Conservation (phyloP, 169 alveolate genomes). For the Neospora caninum region DNA sequence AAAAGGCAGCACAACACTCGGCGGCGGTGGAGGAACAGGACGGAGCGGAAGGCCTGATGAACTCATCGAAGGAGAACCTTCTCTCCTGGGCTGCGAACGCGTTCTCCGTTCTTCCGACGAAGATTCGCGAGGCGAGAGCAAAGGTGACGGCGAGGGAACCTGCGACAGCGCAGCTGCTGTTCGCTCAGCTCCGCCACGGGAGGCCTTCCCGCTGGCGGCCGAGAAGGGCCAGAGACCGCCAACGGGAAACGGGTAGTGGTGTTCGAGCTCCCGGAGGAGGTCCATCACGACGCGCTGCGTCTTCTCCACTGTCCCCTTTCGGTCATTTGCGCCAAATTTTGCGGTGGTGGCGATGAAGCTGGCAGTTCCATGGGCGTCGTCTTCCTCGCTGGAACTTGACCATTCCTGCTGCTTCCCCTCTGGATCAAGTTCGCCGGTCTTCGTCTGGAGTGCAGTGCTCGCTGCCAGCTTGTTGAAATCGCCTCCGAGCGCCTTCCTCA, state of each 20-base stretch:
- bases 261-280: neutral
- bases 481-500: neutral
- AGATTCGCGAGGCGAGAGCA: too few species aligned
- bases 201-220: neutral
- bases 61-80: too few species aligned
- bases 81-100: too few species aligned
- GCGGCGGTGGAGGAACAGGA: neutral
- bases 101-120: too few species aligned
- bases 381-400: neutral
- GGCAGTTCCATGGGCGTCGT: neutral
- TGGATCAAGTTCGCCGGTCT: neutral
- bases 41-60: neutral
- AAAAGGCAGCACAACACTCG: neutral
- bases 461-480: neutral
- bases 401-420: neutral
- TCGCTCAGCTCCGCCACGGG: too few species aligned
- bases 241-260: neutral
- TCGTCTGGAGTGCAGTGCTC: neutral
- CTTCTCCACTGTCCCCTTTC: slow-evolving; percentile 28
- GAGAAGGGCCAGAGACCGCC: neutral
- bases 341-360: slow-evolving; percentile 1
- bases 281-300: neutral
- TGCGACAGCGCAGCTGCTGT: too few species aligned
- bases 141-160: too few species aligned
- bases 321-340: slow-evolving; percentile 16